Conservation (phyloP, 2,329 filamentous ascomycete genomes). For the Arachnomyces sp. region DNA sequence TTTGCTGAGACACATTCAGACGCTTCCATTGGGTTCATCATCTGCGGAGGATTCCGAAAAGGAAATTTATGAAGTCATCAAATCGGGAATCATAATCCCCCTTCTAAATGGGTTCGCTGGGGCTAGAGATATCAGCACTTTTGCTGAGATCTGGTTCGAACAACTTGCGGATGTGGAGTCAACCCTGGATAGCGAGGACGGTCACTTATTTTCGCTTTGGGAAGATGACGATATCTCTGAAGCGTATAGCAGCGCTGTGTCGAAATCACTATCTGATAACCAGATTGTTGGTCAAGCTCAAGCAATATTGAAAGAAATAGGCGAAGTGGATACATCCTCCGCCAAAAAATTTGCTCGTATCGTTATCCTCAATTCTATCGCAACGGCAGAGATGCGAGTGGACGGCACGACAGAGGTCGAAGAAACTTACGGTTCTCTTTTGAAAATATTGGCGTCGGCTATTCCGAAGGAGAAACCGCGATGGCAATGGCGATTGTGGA, state of each 20-base stretch:
- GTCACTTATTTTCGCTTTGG: constrained; percentile 31
- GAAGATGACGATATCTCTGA: constrained; percentile 37
- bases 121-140: constrained; percentile 32
- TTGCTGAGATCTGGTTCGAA: constrained; percentile 33
- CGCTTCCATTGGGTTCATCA: constrained; percentile 21
- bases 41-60: constrained; percentile 11
- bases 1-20: constrained; percentile 27
- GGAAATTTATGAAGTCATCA: constrained; percentile 25
- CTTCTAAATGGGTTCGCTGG: constrained; percentile 32
- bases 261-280: constrained; percentile 22
- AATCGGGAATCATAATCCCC: constrained; percentile 31
- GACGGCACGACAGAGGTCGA: too few species aligned
- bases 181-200: constrained; percentile 14
- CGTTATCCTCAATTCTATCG: constrained; percentile 3
- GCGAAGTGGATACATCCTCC: constrained; percentile 21
- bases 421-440: constrained; percentile 17
- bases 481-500: constrained; percentile 37
- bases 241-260: constrained; percentile 26
- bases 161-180: constrained; percentile 31
- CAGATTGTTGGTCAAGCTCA: constrained; percentile 24
- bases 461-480: constrained; percentile 24
- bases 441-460: constrained; percentile 21
- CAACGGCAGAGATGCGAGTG: neutral
- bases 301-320: constrained; percentile 21
- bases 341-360: constrained; percentile 1